Conservation (phyloP, 257 asterid genomes). For the Jasminum sambac region DNA sequence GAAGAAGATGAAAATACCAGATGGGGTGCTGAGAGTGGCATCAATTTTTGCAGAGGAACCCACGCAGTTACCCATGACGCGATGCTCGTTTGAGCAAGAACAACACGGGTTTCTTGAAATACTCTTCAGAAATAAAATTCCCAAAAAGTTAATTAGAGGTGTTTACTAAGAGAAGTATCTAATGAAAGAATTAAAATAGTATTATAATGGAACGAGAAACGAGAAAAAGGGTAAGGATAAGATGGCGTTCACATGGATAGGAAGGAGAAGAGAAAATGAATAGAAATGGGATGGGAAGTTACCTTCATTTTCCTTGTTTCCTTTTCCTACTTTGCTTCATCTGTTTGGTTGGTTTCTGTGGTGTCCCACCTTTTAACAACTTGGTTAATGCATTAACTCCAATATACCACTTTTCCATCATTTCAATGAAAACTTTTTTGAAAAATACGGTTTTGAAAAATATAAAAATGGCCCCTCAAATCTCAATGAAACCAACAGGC, state of each 20-base stretch:
- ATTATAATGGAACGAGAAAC: constrained; percentile 18
- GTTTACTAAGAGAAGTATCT: constrained; percentile 14
- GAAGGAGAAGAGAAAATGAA: constrained; percentile 47
- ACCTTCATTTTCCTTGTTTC: constrained; percentile 19
- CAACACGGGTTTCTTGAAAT: neutral
- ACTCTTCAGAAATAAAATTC: neutral
- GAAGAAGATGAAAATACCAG: constrained; percentile 46
- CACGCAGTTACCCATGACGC: constrained; percentile 78
- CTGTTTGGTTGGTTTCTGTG: constrained; percentile 18
- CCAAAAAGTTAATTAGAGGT: constrained; percentile 17
- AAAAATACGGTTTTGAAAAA: too few species aligned
- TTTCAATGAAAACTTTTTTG: too few species aligned
- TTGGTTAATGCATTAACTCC: constrained; percentile 20
- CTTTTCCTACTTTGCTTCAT: constrained; percentile 1
- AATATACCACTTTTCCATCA: neutral
- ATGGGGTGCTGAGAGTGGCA: constrained; percentile 60
- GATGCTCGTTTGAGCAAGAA: constrained; percentile 17
- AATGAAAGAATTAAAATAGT: constrained; percentile 14
- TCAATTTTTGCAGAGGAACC: constrained; percentile 85
- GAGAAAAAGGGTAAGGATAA: constrained; percentile 20
- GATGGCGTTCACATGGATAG: constrained; percentile 16
- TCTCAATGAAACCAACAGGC: too few species aligned
- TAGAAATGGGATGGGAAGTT: constrained; percentile 32
- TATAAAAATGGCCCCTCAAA: too few species aligned
- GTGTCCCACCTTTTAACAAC: constrained; percentile 37